Base-by-base conservation (phyloP, 2,329 filamentous ascomycete species). In the Ophiosphaerella herpotricha region DNA sequence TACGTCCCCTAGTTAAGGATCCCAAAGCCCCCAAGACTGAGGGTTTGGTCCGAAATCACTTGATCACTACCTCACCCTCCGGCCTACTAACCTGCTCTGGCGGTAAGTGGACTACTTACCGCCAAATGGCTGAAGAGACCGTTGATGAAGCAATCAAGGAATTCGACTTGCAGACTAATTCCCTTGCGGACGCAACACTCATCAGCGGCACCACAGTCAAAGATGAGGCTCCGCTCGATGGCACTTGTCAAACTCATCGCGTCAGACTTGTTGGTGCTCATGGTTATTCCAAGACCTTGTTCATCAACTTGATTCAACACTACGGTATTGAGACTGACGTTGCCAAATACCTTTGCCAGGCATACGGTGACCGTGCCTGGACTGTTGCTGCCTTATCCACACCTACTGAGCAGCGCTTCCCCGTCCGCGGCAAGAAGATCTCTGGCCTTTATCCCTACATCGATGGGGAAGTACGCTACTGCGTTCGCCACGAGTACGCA, bases 251-350 rank as follows among this genome's bases (percentile, higher is more conserved):
- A 70, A 95, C 91, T 2, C 90, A 94, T 72, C 85, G 87, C 63
- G 87, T 95, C 45, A 86, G 89, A 46, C 80, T 96, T 31, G 80
- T 94, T 51, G 91, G 91, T 61, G 89, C 91, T 9, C 91, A 96
- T 71, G 90, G 91, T 46, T 95, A 87, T 78, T 91, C 87, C 74
- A 91, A 91, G 75, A 90, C 91, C 1, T 85, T 97, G 21, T 96
- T 96, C 78, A 96, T 97, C 80, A 92, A 93, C 74, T 79, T 97
- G 32, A 94, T 96, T 68, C 91, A 97, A 74, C 90, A 96, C 76
- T 96, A 90, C 69, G 91, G 91, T 56, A 77, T 97, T 48, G 92
- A 96, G 75, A 96, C 90, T 14, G 91, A 96, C 63, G 90, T 97
- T 16, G 92, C 92, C 38, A 89, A 91, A 76, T 91, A 97, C 74